A percentile compares a stretch with the other conserved stretches of the same genome.
Evolutionary conservation across 1,139 yeast species (phyloP).

Genomic region (Yamadazyma dushanensis): DNA sequence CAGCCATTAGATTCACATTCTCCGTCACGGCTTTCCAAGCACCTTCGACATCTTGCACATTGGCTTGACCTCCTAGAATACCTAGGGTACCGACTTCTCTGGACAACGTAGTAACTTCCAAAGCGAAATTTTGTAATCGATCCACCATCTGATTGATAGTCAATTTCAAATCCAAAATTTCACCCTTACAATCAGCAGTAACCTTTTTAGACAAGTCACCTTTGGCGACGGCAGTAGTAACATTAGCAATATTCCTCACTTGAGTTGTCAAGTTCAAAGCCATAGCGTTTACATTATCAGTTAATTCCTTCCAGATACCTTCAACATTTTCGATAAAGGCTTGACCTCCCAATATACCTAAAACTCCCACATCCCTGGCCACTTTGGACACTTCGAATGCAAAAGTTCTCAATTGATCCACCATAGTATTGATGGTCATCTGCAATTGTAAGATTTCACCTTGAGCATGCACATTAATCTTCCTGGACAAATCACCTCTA

Average conservation of each 20-base stretch:
- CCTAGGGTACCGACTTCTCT: slow-evolving; percentile 91
- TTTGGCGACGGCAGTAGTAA: slow-evolving; percentile 89
- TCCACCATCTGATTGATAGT: slow-evolving; percentile 89
- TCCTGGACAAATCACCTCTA: slow-evolving; percentile 72
- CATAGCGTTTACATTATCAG: slow-evolving; percentile 90
- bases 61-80: slow-evolving; percentile 87
- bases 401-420: slow-evolving; percentile 82
- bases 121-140: slow-evolving; percentile 82
- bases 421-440: slow-evolving; percentile 83
- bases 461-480: slow-evolving; percentile 80
- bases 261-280: slow-evolving; percentile 84
- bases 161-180: slow-evolving; percentile 74
- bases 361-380: slow-evolving; percentile 88
- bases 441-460: slow-evolving; percentile 79
- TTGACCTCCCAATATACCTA: slow-evolving; percentile 85
- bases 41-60: slow-evolving; percentile 89
- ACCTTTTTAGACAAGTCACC: slow-evolving; percentile 86
- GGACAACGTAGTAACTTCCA: slow-evolving; percentile 83
- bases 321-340: slow-evolving; percentile 82
- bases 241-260: slow-evolving; percentile 87
- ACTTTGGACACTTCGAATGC: slow-evolving; percentile 88
- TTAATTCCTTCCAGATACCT: slow-evolving; percentile 87
- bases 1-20: slow-evolving; percentile 88
- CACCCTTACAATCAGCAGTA: slow-evolving; percentile 88
- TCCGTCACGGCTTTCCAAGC: slow-evolving; percentile 93